Evolutionary conservation across 2,329 filamentous ascomycete genomes (phyloP).

Genomic region (Paracamarosporium sp.): DNA sequence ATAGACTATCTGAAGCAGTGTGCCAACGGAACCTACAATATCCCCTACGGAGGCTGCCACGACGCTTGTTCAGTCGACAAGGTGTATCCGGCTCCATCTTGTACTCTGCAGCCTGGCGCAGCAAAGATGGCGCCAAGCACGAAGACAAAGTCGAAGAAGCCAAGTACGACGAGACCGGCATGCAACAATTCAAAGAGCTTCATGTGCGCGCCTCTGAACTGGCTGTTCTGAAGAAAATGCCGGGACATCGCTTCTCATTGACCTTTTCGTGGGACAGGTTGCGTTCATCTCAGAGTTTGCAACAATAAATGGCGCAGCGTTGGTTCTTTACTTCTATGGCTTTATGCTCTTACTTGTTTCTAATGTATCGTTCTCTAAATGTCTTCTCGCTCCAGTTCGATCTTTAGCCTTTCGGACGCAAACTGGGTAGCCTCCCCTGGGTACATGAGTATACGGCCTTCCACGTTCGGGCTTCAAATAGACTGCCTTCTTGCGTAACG

Average conservation of each 20-base stretch:
- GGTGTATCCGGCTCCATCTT: neutral
- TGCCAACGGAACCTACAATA: neutral
- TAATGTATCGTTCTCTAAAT: neutral
- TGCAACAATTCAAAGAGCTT: constrained; percentile 1
- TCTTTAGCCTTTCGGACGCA: neutral
- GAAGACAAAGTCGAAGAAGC: constrained; percentile 2
- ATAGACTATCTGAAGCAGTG: constrained; percentile 9
- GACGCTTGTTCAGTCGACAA: neutral
- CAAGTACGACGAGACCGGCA: neutral
- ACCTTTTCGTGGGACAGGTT: too few species aligned
- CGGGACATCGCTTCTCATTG: too few species aligned
- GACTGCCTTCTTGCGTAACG: neutral
- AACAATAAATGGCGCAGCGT: too few species aligned
- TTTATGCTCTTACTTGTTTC: neutral
- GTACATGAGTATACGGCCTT: neutral
- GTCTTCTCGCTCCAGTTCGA: neutral
- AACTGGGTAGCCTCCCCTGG: neutral
- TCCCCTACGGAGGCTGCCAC: constrained; percentile 11
- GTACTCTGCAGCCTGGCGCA: too few species aligned
- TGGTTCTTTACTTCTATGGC: neutral
- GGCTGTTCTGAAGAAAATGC: neutral
- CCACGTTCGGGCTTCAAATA: neutral
- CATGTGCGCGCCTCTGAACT: constrained; percentile 2
- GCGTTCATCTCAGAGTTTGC: too few species aligned
- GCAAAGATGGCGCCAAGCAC: too few species aligned